A percentile compares a stretch with the other conserved stretches of the same genome.
These are phyloP conservation scores for Drechmeria coniospora DNA, from an alignment of 2,329 filamentous ascomycete species.

Conservation along the genomic window DNA sequence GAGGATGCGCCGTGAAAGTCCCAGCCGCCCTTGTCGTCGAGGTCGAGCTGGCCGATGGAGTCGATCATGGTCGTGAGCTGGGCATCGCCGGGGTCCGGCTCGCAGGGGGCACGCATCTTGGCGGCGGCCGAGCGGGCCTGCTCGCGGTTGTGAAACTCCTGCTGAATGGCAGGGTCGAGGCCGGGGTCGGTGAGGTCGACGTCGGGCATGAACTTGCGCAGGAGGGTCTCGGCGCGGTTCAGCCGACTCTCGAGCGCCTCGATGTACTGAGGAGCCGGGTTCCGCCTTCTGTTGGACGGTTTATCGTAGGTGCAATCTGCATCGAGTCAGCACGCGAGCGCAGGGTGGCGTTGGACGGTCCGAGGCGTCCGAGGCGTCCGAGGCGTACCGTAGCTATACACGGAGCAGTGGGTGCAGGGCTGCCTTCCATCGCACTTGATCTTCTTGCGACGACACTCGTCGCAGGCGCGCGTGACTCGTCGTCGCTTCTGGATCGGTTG, in stretches of 20 bases:
- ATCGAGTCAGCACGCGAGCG: not conserved
- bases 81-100: slow-evolving; percentile 42
- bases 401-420: slow-evolving; percentile 87
- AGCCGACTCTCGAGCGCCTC: slow-evolving; percentile 74
- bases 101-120: slow-evolving; percentile 20
- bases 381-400: slow-evolving; percentile 85
- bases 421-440: slow-evolving; percentile 81
- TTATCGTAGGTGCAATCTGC: slow-evolving; percentile 94
- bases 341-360: not conserved
- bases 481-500: slow-evolving; percentile 59
- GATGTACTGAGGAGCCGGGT: slow-evolving; percentile 84
- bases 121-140: slow-evolving; percentile 30
- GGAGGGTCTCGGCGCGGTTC: slow-evolving; percentile 65
- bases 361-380: not conserved
- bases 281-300: slow-evolving; percentile 78
- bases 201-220: slow-evolving; percentile 69
- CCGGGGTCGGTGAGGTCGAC: slow-evolving; percentile 73
- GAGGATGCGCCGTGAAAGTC: slow-evolving; percentile 93
- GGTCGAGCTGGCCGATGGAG: slow-evolving; percentile 75
- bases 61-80: slow-evolving; percentile 90
- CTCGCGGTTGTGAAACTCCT: slow-evolving; percentile 46
- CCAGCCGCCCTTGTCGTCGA: slow-evolving; percentile 83
- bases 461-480: slow-evolving; percentile 66
- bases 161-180: slow-evolving; percentile 61
- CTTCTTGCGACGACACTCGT: slow-evolving; percentile 72